Evolutionary conservation across 345 rosid species (phyloP).

Genomic region (Hevea brasiliensis): DNA sequence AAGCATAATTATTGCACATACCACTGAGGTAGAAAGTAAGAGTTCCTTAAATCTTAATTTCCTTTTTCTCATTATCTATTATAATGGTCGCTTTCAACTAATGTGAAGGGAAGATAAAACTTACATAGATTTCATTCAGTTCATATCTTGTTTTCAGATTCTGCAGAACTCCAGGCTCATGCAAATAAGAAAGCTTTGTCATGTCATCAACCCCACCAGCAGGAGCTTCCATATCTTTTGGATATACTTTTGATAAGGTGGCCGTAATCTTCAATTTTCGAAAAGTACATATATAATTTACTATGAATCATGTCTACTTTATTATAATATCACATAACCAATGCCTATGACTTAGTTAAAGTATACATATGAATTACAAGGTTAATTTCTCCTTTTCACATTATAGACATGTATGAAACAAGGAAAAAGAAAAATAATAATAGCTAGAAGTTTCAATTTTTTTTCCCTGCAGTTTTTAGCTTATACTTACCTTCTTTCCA

Average conservation of each 20-base stretch:
- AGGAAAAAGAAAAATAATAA: background rate
- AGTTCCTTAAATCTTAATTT: background rate
- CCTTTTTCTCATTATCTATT: background rate
- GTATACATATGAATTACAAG: background rate
- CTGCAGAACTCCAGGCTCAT: conserved; percentile 93
- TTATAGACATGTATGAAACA: background rate
- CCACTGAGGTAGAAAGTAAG: conserved; percentile 2
- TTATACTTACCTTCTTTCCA: conserved; percentile 61
- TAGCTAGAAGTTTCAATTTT: too few species aligned
- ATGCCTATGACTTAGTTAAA: too few species aligned
- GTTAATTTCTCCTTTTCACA: background rate
- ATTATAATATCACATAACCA: too few species aligned
- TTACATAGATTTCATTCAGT: conserved; percentile 89
- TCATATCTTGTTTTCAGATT: conserved; percentile 78
- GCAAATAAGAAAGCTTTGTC: conserved; percentile 92
- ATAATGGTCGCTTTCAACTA: background rate
- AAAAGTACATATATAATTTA: background rate
- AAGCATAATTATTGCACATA: conserved; percentile 3
- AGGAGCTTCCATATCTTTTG: conserved; percentile 89
- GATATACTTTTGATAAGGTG: conserved; percentile 65
- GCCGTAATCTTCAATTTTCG: conserved; percentile 51
- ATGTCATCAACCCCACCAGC: conserved; percentile 97
- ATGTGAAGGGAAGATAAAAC: conserved; percentile 23
- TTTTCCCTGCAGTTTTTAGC: background rate
- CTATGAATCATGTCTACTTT: too few species aligned